phyloP scores from a whole-genome alignment of 495 filamentous ascomycete genomes.

The Rhizodiscina lignyota region DNA sequence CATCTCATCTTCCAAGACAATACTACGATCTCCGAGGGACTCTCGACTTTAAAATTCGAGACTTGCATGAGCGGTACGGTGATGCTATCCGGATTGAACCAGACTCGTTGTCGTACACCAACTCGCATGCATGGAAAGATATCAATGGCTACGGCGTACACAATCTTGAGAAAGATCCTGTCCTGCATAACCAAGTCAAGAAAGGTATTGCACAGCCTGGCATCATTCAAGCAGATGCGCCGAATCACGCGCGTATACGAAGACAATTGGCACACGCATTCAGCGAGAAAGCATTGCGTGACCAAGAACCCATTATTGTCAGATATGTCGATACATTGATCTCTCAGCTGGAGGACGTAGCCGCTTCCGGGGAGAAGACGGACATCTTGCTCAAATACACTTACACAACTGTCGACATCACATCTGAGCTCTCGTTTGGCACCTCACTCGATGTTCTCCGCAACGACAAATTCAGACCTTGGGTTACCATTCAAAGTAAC shows the following conservation, averaged over 20 bases:
- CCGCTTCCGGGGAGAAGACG: not conserved
- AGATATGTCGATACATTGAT: conserved; percentile 26
- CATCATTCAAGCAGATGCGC: not conserved
- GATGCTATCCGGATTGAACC: conserved; percentile 39
- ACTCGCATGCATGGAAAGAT: conserved; percentile 34
- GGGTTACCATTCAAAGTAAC: too few relatives aligned
- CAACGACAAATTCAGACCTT: too few relatives aligned
- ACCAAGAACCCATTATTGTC: conserved; percentile 31
- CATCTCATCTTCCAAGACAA: not conserved
- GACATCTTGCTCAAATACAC: too few relatives aligned
- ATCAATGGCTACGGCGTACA: conserved; percentile 32
- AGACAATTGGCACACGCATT: conserved; percentile 32
- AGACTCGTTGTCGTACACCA: conserved; percentile 35
- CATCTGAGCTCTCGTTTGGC: too few relatives aligned
- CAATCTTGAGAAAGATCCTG: conserved; percentile 3
- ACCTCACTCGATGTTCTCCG: too few relatives aligned
- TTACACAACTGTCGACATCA: too few relatives aligned
- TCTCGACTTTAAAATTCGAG: not conserved
- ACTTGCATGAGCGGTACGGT: conserved; percentile 20
- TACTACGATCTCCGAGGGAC: not conserved
- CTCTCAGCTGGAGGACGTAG: conserved; percentile 13
- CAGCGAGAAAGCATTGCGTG: conserved; percentile 26
- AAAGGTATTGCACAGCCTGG: not conserved
- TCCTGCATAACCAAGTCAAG: conserved; percentile 6
- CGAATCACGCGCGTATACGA: conserved; percentile 27